A percentile compares a stretch with the other conserved stretches of the same genome.
phyloP scores from a whole-genome alignment of 805 yeast species.

The Myxozyma nipponensis region DNA sequence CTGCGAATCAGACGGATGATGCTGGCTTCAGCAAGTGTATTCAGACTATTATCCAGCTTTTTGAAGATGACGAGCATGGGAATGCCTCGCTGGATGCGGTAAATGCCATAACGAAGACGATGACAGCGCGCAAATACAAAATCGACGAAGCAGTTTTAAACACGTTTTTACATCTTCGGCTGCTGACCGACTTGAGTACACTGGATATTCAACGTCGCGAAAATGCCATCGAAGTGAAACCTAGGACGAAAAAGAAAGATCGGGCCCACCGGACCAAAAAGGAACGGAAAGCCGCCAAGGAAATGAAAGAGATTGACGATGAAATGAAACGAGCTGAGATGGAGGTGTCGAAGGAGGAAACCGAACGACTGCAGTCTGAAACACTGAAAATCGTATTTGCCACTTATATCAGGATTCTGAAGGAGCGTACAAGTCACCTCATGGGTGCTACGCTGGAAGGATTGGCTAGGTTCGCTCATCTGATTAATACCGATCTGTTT shows the following conservation, averaged over 20 bases:
- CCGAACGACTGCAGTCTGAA: slow-evolving; percentile 81
- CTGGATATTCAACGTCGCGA: slow-evolving; percentile 12
- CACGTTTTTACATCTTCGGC: slow-evolving; percentile 58
- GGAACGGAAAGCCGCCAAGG: slow-evolving; percentile 83
- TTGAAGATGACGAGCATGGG: slow-evolving; percentile 77
- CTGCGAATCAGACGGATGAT: slow-evolving; percentile 30
- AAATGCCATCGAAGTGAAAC: slow-evolving; percentile 28
- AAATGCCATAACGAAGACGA: slow-evolving; percentile 61
- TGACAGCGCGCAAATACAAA: slow-evolving; percentile 68
- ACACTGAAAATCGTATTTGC: slow-evolving; percentile 69
- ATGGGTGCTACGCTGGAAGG: slow-evolving; percentile 92
- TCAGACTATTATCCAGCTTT: slow-evolving; percentile 61
- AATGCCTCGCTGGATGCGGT: slow-evolving; percentile 72
- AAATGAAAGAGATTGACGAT: slow-evolving; percentile 78
- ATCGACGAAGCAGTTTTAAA: slow-evolving; percentile 82
- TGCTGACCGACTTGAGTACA: slow-evolving; percentile 38
- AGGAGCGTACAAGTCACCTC: slow-evolving; percentile 56
- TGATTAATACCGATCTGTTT: slow-evolving; percentile 85
- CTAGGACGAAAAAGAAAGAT: slow-evolving; percentile 73
- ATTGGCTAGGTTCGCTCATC: slow-evolving; percentile 77
- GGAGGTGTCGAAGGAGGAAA: slow-evolving; percentile 79
- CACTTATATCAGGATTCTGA: slow-evolving; percentile 73
- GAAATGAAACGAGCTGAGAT: slow-evolving; percentile 85
- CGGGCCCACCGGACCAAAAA: slow-evolving; percentile 87
- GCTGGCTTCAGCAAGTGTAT: slow-evolving; percentile 56